Percentiles rank a stretch among this genome's conserved stretches.
Conservation (phyloP, 108 stramenopile species). For the Skeletonema marinoi region DNA sequence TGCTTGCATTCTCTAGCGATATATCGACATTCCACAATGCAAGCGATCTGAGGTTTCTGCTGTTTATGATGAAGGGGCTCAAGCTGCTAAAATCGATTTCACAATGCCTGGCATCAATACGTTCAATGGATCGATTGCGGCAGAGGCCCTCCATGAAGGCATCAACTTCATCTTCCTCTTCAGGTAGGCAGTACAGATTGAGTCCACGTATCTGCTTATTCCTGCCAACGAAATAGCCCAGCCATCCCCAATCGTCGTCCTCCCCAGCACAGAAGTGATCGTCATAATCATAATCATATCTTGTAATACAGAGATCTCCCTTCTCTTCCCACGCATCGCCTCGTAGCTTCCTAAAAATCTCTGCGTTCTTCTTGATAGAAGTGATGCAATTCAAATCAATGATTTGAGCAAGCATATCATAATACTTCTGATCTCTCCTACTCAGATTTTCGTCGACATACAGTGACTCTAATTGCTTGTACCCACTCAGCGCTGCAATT, state of each 20-base stretch:
- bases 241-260: constrained; percentile 6
- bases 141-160: not conserved
- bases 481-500: not conserved
- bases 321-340: not conserved
- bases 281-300: not conserved
- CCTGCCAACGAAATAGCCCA: constrained; percentile 4
- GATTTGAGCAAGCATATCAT: not conserved
- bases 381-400: constrained; percentile 4
- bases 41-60: not conserved
- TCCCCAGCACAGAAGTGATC: not conserved
- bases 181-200: not conserved
- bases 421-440: not conserved
- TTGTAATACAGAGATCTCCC: not conserved
- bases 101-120: not conserved
- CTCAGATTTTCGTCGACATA: not conserved
- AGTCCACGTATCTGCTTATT: not conserved
- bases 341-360: not conserved
- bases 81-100: not conserved
- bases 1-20: not conserved
- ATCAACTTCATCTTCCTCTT: not conserved
- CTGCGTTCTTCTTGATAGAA: not conserved
- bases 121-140: not conserved
- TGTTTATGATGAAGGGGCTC: not conserved
- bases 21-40: not conserved
- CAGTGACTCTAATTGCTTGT: not conserved